Conservation (phyloP, 352 stramenopile genomes). For the Saprolegnia diclina region DNA sequence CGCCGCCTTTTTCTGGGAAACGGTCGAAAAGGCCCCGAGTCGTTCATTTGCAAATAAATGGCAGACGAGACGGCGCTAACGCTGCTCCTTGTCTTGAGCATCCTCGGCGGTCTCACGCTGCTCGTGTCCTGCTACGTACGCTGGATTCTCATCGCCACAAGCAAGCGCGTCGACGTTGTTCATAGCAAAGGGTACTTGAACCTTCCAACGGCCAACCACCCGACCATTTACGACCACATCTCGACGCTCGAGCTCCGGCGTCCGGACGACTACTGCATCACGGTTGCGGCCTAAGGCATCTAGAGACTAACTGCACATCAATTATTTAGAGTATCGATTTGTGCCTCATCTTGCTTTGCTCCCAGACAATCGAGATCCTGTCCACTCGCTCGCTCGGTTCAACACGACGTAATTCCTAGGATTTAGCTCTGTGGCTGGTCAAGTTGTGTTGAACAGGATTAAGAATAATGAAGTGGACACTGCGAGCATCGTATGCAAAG, state of each 20-base stretch:
- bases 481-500: neutral
- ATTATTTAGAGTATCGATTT: neutral
- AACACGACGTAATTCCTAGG: too few species aligned
- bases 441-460: neutral
- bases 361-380: too few species aligned
- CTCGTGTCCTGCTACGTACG: constrained; percentile 20
- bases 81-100: neutral
- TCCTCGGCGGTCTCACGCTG: constrained; percentile 15
- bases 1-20: too few species aligned
- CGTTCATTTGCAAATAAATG: neutral
- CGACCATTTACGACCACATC: neutral
- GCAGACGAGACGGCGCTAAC: neutral
- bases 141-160: constrained; percentile 3
- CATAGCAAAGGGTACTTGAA: constrained; percentile 10
- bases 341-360: too few species aligned
- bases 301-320: neutral
- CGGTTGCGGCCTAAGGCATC: neutral
- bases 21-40: too few species aligned
- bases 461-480: neutral
- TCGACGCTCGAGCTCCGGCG: neutral
- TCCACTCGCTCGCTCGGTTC: too few species aligned
- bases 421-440: too few species aligned
- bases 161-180: constrained; percentile 14
- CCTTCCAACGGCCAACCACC: neutral
- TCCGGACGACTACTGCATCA: neutral